These are phyloP conservation scores for Aplosporella prunicola DNA, from an alignment of 2,329 filamentous ascomycete genomes.

Conservation along the genomic window DNA sequence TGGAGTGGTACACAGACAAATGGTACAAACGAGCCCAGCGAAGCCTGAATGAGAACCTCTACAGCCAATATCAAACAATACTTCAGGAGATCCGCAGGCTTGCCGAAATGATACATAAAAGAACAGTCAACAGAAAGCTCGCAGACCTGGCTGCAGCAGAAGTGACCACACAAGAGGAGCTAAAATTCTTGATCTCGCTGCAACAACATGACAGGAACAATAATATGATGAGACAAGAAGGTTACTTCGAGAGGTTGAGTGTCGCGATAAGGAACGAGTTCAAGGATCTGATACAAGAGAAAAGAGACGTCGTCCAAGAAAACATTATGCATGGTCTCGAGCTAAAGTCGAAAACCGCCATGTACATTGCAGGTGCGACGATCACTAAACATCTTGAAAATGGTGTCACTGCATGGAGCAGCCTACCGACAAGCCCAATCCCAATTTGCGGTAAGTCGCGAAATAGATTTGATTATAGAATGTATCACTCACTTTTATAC, in stretches of 20 bases:
- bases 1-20: constrained; percentile 18
- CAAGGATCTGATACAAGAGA: not conserved
- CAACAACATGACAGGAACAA: not conserved
- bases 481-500: no score
- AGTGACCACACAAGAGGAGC: not conserved
- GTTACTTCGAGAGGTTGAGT: not conserved
- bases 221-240: not conserved
- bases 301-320: not conserved
- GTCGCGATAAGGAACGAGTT: not conserved
- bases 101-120: constrained; percentile 6
- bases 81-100: constrained; percentile 13
- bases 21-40: constrained; percentile 11
- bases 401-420: no score
- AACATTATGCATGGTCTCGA: not conserved
- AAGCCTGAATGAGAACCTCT: constrained; percentile 16
- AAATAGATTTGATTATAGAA: no score
- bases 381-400: not conserved
- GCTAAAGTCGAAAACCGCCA: not conserved
- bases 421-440: no score
- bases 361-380: not conserved
- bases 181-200: not conserved
- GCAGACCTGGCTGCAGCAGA: not conserved
- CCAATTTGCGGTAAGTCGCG: no score
- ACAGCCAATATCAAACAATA: constrained; percentile 14
- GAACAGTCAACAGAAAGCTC: not conserved